Conservation (phyloP, 2,329 filamentous ascomycete genomes). For the Mariannaea elegans region DNA sequence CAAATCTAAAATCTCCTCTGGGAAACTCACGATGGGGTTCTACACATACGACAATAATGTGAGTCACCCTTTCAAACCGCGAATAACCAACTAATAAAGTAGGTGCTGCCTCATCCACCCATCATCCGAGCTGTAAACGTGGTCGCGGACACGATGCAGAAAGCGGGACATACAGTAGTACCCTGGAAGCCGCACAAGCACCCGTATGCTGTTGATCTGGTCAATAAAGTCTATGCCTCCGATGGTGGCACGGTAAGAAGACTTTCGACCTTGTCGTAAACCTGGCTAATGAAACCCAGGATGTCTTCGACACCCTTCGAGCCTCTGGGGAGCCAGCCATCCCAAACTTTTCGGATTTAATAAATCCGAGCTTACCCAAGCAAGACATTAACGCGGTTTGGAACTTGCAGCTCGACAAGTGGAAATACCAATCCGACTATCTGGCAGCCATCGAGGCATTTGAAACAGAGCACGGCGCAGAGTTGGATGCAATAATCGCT, state of each 20-base stretch:
- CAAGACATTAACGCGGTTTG: constrained; percentile 39
- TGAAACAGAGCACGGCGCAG: constrained; percentile 27
- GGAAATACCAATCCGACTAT: constrained; percentile 47
- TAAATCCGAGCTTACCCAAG: constrained; percentile 32
- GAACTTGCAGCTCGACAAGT: constrained; percentile 43
- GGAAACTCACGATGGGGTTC: constrained; percentile 43
- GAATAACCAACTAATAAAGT: not conserved
- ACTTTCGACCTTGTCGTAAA: too few species aligned
- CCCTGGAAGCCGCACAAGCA: constrained; percentile 45
- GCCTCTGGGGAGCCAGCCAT: constrained; percentile 49
- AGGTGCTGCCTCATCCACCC: constrained; percentile 48
- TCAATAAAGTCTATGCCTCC: constrained; percentile 39
- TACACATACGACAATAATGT: constrained; percentile 38
- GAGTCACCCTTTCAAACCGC: constrained; percentile 6
- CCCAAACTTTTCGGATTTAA: constrained; percentile 40
- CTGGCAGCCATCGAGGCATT: constrained; percentile 34
- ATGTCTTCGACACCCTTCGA: constrained; percentile 39
- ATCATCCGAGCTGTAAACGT: constrained; percentile 44
- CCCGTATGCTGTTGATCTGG: constrained; percentile 36
- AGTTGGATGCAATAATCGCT: constrained; percentile 50
- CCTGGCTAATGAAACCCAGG: constrained; percentile 23
- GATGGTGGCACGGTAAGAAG: constrained; percentile 42
- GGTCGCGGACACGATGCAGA: constrained; percentile 36
- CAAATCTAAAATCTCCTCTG: constrained; percentile 32
- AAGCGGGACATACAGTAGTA: constrained; percentile 41